Base-by-base conservation (phyloP, 169 alveolate species). In the Cryptosporidium parvum region DNA sequence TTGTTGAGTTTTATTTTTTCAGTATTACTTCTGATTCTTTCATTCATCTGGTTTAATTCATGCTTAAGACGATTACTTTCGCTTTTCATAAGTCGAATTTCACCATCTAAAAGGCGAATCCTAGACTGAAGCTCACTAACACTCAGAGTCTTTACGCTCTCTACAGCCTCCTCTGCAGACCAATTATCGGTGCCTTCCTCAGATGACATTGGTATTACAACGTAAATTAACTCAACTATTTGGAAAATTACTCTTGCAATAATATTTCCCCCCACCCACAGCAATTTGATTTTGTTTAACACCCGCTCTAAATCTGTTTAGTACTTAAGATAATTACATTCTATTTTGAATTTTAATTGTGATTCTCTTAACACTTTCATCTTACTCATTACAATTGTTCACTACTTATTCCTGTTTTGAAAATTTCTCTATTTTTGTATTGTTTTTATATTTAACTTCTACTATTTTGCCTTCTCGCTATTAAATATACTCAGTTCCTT, bases 1-100 rank as follows among this genome's bases (percentile, higher is more conserved):
- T 96, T 96, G 86, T 97, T 97, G 62, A 98, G 93, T 92, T 97
- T 97, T 62, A 99, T 97, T 95, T 98, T 98, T 94, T 97, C 99
- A 61, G 95, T 91, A 85, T 97, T 97, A 84, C 96, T 98, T 92
- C 96, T 95, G 35, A 96, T 96, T 71, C 97, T 87, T 56, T 95
- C 96, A 69, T 95, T 97, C 75, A 94, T 85, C 91, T 92, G 93
- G 75, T 93, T 92, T 75, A 93, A 94, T 35, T 97, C 98, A 31
- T 96, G 96, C 85, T 95, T 94, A 75, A 96, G 86, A 61, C 98
- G 93, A 6, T 97, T 93, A 84, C 93, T 93, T 72, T 97, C 98
- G 58, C 97, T 95, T 91, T 96, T 96, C 86, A 94, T 91, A 6
- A 93, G 92, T 85, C 95, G 91, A 26, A 97, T 96, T 85, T 96